Evolutionary conservation across 2,329 filamentous ascomycete genomes (phyloP), one percentile per base, ranked within the genome.

Genomic region (Neoascochyta sp.): DNA sequence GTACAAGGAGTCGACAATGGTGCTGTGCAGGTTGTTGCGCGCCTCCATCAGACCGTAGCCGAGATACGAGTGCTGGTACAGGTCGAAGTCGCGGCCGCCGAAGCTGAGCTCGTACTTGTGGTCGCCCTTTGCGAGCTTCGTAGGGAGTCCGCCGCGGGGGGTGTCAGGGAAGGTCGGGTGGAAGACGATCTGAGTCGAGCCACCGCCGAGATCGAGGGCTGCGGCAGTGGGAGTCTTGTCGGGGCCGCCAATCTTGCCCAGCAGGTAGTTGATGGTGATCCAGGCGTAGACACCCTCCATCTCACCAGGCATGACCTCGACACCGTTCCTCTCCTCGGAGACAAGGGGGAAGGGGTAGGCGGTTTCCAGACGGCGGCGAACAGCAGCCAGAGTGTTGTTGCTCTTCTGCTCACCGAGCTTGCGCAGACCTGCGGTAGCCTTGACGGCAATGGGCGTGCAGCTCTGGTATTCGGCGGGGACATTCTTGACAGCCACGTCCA

Each of bases 221-320:
- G 92, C 92, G 22, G 92, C 93, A 2, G 92, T 96, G 28, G 87
- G 84, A 42, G 78, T 87, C 62, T 89, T 80, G 60, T 95, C 90
- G 2, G 88, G 86, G 8, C 86, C 85, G 37, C 92, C 92, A 64
- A 98, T 96, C 70, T 96, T 96, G 55, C 90, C 90, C 14, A 98
- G 79, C 22, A 98, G 82, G 66, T 98, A 98, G 74, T 98, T 98
- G 47, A 88, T 92, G 5, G 92, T 98, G 63, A 98, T 94, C 92
- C 92, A 98, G 30, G 92, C 93, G 60, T 94, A 98, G 16, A 98
- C 90, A 60, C 92, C 92, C 69, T 98, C 92, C 57, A 95, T 86
- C 28, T 86, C 88, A 41, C 92, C 92, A 53, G 95, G 89, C 92
- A 98, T 98, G 63, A 98, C 93, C 42, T 88, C 79, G 16, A 98